Base-by-base conservation (phyloP, 768 basidiomycete species). In the Psilocybe cyanescens region DNA sequence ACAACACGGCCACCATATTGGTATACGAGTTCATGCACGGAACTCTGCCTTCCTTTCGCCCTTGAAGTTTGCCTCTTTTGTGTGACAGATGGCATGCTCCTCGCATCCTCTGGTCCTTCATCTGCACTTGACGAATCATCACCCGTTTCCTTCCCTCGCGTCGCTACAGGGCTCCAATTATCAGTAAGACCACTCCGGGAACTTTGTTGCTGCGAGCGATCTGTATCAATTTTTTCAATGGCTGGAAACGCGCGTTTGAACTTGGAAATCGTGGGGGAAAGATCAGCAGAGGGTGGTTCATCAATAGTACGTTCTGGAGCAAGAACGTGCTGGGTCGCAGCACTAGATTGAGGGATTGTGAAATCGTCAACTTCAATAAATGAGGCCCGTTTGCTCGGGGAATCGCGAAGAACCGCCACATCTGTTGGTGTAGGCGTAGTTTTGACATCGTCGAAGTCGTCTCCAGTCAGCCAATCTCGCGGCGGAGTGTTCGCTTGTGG, bases 11-110 rank as follows among this genome's bases (percentile, higher is more conserved):
- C 90, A 45, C 90, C 90, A 80, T 89, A 93, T 30, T 94, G 72
- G 70, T 90, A 89, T 30, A 94, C 90, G 58, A 94, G 71, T 68
- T 94, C 89, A 68, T 95, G 91, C 24, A 94, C 91, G 11, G 93
- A 94, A 67, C 86, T 89, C 77, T 94, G 91, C 64, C 92, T 77
- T 44, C 83, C 79, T 66, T 85, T 86, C 46, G 76, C 72, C 66
- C 73, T 81, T 54, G 72, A 74, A 55, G 73, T 67, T 16, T 59
- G 62, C 33, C 66, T 65, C 61, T 69, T 69, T 16, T 70, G 65
- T 67, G 71, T 58, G 51, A 67, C 67, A 28, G 71, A 67, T 17
- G 60, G 66, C 55, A 71, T 64, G 35, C 75, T 72, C 52, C 64
- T 68, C 12, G 73, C 76, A 57, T 83, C 80, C 67, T 84, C 83